Conservation (phyloP, 495 filamentous ascomycete species). For the Rusavskia elegans region DNA sequence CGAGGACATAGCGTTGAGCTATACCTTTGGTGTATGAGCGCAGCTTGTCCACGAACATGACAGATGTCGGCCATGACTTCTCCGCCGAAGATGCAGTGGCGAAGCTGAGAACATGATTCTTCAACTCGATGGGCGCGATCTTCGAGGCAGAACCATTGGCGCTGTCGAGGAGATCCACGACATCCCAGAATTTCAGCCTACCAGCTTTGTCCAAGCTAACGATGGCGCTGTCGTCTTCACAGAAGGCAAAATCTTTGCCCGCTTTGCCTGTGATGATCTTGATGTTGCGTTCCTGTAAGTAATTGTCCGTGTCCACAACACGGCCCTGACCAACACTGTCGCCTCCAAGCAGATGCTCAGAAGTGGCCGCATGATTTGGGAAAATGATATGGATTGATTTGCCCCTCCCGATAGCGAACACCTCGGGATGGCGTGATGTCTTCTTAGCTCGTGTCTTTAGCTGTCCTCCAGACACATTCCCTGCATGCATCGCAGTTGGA, state of each 20-base stretch:
- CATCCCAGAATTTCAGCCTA: conserved; percentile 92
- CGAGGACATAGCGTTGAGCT: conserved; percentile 82
- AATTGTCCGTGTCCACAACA: conserved; percentile 67
- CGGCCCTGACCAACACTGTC: conserved; percentile 47
- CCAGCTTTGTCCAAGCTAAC: conserved; percentile 94
- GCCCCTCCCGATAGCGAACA: conserved; percentile 87
- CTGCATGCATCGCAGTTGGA: conserved; percentile 56
- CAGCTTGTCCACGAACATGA: conserved; percentile 89
- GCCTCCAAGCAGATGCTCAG: conserved; percentile 11
- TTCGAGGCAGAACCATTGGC: conserved; percentile 35
- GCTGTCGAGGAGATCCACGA: conserved; percentile 53
- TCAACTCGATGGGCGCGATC: conserved; percentile 50
- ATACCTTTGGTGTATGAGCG: conserved; percentile 74
- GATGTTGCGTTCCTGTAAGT: conserved; percentile 67
- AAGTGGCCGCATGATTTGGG: conserved; percentile 55
- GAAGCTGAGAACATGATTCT: conserved; percentile 60
- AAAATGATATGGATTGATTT: conserved; percentile 90
- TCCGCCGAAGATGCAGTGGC: conserved; percentile 62
- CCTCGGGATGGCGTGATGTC: conserved; percentile 73
- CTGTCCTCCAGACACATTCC: conserved; percentile 71
- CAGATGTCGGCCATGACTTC: conserved; percentile 89
- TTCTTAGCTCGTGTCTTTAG: conserved; percentile 89
- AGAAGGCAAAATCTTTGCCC: conserved; percentile 95
- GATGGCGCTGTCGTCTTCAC: conserved; percentile 84
- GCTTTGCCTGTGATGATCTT: conserved; percentile 96